These are phyloP conservation scores for Marchantia paleacea DNA, from an alignment of 225 moss, liverwort and hornwort genomes.

Conservation along the genomic window DNA sequence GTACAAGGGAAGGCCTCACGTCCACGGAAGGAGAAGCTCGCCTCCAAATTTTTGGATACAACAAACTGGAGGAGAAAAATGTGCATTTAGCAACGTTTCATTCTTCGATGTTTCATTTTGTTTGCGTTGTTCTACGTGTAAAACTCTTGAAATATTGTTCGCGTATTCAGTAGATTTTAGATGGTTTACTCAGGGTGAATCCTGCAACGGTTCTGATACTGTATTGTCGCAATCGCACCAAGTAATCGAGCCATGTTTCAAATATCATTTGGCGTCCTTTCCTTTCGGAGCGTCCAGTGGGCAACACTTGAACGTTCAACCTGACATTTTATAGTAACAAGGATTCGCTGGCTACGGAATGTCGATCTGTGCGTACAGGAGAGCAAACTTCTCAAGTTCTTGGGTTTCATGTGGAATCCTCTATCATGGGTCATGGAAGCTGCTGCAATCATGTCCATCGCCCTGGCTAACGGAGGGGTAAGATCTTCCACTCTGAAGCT, in stretches of 20 bases:
- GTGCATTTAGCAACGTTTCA: not conserved
- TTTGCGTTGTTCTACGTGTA: not conserved
- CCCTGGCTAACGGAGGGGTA: constrained; percentile 26
- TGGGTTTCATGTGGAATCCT: constrained; percentile 34
- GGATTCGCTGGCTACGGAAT: not conserved
- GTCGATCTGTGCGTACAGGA: constrained; percentile 8
- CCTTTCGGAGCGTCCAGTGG: not conserved
- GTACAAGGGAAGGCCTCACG: constrained; percentile 60
- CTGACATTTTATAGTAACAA: not conserved
- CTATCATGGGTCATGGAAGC: constrained; percentile 32
- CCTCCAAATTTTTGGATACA: constrained; percentile 64
- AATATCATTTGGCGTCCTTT: not conserved
- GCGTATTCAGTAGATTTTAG: not conserved
- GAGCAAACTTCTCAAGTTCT: constrained; percentile 30
- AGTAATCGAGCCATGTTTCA: too few species aligned
- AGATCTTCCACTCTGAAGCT: not conserved
- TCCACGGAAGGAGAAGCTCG: constrained; percentile 62
- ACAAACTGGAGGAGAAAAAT: constrained; percentile 79
- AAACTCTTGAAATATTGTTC: not conserved
- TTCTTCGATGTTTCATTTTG: not conserved
- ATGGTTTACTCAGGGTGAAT: not conserved
- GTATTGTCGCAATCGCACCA: too few species aligned
- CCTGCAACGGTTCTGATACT: not conserved
- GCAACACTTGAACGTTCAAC: not conserved
- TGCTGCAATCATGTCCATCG: constrained; percentile 31